These are phyloP conservation scores for Gaultheria prostrata DNA, from an alignment of 148 eudicot species.

Conservation along the genomic window DNA sequence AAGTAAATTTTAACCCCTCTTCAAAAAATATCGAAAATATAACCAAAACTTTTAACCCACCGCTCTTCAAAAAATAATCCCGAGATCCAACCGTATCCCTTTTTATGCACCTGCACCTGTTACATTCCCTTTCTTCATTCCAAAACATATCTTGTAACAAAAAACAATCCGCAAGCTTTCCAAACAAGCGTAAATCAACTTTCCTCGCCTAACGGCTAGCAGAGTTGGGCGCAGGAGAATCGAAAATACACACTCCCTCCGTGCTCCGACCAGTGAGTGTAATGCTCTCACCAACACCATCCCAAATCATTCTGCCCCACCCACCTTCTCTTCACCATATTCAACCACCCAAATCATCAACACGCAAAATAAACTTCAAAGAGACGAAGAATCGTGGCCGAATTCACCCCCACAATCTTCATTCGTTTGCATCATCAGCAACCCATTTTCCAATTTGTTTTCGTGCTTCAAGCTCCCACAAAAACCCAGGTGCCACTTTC, in stretches of 20 bases:
- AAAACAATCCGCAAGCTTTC: too few relatives aligned
- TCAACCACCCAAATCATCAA: slow-evolving; percentile 12
- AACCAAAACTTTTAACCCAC: too few relatives aligned
- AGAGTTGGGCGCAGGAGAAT: background rate
- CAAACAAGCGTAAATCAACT: too few relatives aligned
- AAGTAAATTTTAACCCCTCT: too few relatives aligned
- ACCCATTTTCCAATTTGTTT: background rate
- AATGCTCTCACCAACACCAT: slow-evolving; percentile 9
- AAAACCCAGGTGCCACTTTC: slow-evolving; percentile 15
- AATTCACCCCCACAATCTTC: background rate
- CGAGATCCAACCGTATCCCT: too few relatives aligned
- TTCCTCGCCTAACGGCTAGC: background rate
- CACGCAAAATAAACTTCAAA: background rate
- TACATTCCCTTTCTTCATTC: too few relatives aligned
- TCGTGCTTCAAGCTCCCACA: slow-evolving; percentile 11
- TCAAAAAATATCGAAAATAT: too few relatives aligned
- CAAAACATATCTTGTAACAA: too few relatives aligned
- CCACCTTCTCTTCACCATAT: background rate
- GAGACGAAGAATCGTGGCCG: background rate
- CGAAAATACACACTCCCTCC: background rate
- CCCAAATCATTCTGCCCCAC: slow-evolving; percentile 3
- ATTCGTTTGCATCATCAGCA: slow-evolving; percentile 3
- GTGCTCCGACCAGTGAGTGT: background rate
- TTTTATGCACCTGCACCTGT: too few relatives aligned
- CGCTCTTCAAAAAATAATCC: too few relatives aligned